Percentiles rank a stretch among this genome's conserved stretches.
phyloP scores from a whole-genome alignment of 257 asterid species.

The Penstemon newberryi region DNA sequence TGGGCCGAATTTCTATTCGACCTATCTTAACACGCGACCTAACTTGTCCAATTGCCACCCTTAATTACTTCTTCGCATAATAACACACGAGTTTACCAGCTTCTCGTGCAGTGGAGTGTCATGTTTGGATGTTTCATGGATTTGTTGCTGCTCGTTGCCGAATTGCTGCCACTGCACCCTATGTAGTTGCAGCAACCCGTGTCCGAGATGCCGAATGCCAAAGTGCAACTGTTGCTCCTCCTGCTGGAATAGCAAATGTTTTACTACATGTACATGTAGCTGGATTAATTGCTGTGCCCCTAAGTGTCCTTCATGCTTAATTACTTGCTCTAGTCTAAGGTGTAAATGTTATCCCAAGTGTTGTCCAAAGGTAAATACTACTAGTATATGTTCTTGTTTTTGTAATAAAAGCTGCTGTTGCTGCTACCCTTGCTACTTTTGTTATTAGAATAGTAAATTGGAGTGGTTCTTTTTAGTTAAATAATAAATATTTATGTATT shows the following conservation, averaged over 20 bases:
- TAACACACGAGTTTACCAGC: neutral
- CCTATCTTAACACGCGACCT: no score
- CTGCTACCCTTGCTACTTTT: slow-evolving; percentile 52
- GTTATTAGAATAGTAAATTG: slow-evolving; percentile 37
- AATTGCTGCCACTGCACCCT: slow-evolving; percentile 27
- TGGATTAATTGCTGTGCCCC: slow-evolving; percentile 35
- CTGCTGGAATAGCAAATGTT: slow-evolving; percentile 45
- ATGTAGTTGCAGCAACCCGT: slow-evolving; percentile 37
- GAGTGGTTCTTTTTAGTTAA: no score
- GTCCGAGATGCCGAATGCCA: slow-evolving; percentile 45
- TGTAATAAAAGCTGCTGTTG: slow-evolving; percentile 51
- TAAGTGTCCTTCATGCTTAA: slow-evolving; percentile 39
- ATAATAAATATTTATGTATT: no score
- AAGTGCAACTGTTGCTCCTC: slow-evolving; percentile 41
- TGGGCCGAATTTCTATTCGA: no score
- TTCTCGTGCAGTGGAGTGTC: slow-evolving; percentile 19
- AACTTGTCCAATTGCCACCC: no score
- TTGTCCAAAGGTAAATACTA: slow-evolving; percentile 40
- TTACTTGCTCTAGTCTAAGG: slow-evolving; percentile 33
- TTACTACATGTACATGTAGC: slow-evolving; percentile 37
- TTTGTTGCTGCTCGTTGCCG: slow-evolving; percentile 37
- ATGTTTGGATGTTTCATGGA: slow-evolving; percentile 16
- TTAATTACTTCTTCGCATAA: neutral
- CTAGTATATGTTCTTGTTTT: slow-evolving; percentile 44
- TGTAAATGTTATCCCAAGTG: slow-evolving; percentile 42